These are phyloP conservation scores for Diutina mesorugosa DNA, from an alignment of 1,139 yeast species.

Conservation along the genomic window DNA sequence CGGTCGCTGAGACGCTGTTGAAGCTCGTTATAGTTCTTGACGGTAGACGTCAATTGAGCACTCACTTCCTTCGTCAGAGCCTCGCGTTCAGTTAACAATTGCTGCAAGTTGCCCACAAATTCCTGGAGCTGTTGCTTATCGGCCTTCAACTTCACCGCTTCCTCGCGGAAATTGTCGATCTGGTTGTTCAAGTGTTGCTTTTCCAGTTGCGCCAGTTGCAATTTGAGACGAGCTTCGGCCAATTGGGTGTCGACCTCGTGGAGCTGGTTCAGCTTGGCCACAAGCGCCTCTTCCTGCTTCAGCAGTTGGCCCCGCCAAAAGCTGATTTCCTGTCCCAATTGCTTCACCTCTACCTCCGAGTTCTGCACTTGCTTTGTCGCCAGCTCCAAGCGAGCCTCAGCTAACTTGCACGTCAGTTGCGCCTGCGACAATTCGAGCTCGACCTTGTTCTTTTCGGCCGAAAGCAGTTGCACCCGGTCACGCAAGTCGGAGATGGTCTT, in stretches of 20 bases:
- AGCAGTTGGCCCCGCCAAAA: conserved; percentile 40
- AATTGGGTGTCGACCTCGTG: conserved; percentile 5
- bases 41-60: conserved; percentile 34
- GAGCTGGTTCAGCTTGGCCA: conserved; percentile 44
- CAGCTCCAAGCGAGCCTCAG: conserved; percentile 20
- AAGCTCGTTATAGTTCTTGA: conserved; percentile 38
- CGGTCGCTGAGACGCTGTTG: conserved; percentile 39
- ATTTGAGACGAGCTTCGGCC: not conserved
- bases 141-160: conserved; percentile 36
- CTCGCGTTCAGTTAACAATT: conserved; percentile 52
- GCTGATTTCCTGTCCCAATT: conserved; percentile 17
- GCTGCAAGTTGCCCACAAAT: conserved; percentile 49
- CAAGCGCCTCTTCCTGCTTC: conserved; percentile 41
- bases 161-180: conserved; percentile 42
- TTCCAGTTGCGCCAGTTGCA: not conserved
- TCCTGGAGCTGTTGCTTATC: conserved; percentile 53
- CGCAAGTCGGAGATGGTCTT: conserved; percentile 14
- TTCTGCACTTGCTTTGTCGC: conserved; percentile 15
- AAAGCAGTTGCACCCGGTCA: conserved; percentile 15
- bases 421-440: conserved; percentile 17
- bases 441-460: conserved; percentile 19
- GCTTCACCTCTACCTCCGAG: conserved; percentile 14
- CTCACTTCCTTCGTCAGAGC: conserved; percentile 37
- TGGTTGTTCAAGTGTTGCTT: conserved; percentile 11
- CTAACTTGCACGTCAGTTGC: conserved; percentile 20